phyloP scores from a whole-genome alignment of 352 stramenopile genomes.

The Phytophthora pluvialis region DNA sequence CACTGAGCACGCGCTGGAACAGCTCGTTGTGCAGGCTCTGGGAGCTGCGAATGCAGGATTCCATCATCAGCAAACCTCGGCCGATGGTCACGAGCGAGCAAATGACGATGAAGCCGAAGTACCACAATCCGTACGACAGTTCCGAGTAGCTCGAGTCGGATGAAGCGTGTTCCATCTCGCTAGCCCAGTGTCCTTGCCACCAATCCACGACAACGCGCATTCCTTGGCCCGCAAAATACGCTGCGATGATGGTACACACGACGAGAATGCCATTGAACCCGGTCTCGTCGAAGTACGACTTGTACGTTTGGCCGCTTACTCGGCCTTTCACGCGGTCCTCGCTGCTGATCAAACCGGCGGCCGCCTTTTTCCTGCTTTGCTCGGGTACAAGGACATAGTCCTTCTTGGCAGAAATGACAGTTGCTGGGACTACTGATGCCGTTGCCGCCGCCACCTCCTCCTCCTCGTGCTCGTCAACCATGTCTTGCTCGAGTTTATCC shows the following conservation, averaged over 20 bases:
- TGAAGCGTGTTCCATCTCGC: slow-evolving; percentile 28
- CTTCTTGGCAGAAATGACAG: background rate
- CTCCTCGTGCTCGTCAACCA: slow-evolving; percentile 29
- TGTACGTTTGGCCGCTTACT: slow-evolving; percentile 40
- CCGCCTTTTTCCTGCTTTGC: slow-evolving; percentile 5
- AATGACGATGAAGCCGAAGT: slow-evolving; percentile 40
- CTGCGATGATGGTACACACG: slow-evolving; percentile 30
- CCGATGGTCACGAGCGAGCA: slow-evolving; percentile 34
- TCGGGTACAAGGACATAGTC: background rate
- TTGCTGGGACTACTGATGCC: background rate
- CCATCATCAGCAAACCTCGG: slow-evolving; percentile 35
- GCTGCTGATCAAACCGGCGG: slow-evolving; percentile 20
- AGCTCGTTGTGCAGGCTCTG: slow-evolving; percentile 40
- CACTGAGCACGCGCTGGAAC: slow-evolving; percentile 47
- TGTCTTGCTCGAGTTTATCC: slow-evolving; percentile 31
- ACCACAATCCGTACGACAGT: slow-evolving; percentile 42
- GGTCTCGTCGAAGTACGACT: slow-evolving; percentile 44
- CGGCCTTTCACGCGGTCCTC: slow-evolving; percentile 39
- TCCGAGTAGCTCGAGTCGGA: slow-evolving; percentile 49
- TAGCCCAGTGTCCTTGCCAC: slow-evolving; percentile 47
- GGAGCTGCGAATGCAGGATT: slow-evolving; percentile 39
- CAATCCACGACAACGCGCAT: slow-evolving; percentile 39
- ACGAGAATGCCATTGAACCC: slow-evolving; percentile 35
- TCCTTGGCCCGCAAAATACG: slow-evolving; percentile 27
- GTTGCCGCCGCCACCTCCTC: background rate